phyloP scores from a whole-genome alignment of 2,329 filamentous ascomycete species.

The Achaetomium macrosporum region DNA sequence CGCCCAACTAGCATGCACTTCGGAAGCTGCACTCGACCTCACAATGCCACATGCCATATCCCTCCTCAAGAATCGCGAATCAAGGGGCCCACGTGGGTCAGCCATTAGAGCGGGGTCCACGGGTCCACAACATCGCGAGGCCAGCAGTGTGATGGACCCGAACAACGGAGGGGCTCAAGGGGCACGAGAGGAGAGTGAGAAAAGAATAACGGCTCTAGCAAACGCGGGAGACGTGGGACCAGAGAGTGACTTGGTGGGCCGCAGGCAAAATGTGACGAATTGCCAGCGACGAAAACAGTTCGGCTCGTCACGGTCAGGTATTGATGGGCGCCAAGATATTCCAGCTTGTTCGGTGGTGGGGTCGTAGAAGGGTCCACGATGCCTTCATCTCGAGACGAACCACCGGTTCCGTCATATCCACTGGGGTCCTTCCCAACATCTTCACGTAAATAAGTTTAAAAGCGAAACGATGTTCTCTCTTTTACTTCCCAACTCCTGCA shows the following conservation, averaged over 20 bases:
- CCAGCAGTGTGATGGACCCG: not conserved
- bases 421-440: not conserved
- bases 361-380: not conserved
- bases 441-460: not conserved
- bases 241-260: conserved; percentile 7
- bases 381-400: not conserved
- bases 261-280: not conserved
- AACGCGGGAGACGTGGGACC: conserved; percentile 1
- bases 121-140: not conserved
- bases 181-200: not conserved
- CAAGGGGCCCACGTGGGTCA: conserved; percentile 10
- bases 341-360: conserved; percentile 12
- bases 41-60: not conserved
- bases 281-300: conserved; percentile 2
- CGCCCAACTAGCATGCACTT: not conserved
- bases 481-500: not conserved
- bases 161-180: not conserved
- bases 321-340: conserved; percentile 16
- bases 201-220: not conserved
- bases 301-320: conserved; percentile 14
- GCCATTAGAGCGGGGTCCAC: conserved; percentile 7
- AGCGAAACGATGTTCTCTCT: not conserved
- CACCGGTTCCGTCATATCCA: conserved; percentile 1
- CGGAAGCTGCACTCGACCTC: not conserved
- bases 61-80: conserved; percentile 1